Evolutionary conservation across 345 rosid species (phyloP).

Genomic region (Arabidopsis thaliana): DNA sequence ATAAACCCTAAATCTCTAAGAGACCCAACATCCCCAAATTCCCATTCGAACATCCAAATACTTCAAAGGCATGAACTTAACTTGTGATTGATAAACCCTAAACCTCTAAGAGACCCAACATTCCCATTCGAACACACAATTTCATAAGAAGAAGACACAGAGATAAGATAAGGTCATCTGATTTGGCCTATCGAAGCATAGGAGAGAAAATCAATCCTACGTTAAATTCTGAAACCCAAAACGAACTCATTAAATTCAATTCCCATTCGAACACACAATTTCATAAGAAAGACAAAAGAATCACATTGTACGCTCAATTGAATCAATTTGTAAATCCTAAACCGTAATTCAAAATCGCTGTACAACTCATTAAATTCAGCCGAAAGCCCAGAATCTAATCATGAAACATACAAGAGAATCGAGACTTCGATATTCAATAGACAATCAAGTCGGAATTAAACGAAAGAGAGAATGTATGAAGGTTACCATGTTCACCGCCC

Average conservation of each 20-base stretch:
- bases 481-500: conserved; percentile 71
- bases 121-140: not conserved
- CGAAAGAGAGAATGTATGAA: conserved; percentile 1
- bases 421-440: not conserved
- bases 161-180: not conserved
- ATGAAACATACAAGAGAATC: not conserved
- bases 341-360: not conserved
- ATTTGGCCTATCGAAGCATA: not conserved
- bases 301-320: not conserved
- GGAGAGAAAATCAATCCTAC: too few relatives aligned
- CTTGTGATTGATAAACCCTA: too few relatives aligned
- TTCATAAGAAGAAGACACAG: not conserved
- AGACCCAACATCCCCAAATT: conserved; percentile 8
- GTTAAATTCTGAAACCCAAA: too few relatives aligned
- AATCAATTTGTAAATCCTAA: conserved; percentile 15
- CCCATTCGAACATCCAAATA: too few relatives aligned
- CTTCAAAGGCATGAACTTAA: too few relatives aligned
- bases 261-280: not conserved
- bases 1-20: conserved; percentile 3
- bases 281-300: not conserved
- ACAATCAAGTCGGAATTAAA: conserved; percentile 4
- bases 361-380: not conserved
- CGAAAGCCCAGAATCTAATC: not conserved
- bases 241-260: not conserved
- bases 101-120: too few relatives aligned